Conservation (phyloP, 495 filamentous ascomycete genomes). For the Trichoderma orchidacearum region DNA sequence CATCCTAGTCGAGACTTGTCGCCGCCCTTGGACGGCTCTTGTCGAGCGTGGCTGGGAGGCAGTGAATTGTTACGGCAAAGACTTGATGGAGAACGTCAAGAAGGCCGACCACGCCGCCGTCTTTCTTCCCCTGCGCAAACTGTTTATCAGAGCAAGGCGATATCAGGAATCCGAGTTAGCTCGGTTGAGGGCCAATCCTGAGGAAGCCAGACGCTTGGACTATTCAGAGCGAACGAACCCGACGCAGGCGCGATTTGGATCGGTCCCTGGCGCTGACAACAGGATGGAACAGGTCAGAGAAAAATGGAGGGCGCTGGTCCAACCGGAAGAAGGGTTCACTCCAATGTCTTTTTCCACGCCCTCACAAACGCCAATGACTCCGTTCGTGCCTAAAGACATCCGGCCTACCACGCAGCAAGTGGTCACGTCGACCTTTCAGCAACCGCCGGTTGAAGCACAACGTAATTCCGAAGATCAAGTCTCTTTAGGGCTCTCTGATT, state of each 20-base stretch:
- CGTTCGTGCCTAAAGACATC: neutral
- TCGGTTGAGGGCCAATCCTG: conserved; percentile 23
- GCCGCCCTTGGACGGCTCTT: conserved; percentile 47
- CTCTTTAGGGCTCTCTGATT: neutral
- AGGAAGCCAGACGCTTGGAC: conserved; percentile 26
- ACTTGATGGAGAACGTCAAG: conserved; percentile 36
- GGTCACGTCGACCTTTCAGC: no score
- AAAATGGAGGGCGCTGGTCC: conserved; percentile 14
- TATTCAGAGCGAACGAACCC: conserved; percentile 18
- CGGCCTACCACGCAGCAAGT: neutral
- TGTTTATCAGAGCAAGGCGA: conserved; percentile 53
- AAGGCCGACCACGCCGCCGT: conserved; percentile 39
- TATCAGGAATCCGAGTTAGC: conserved; percentile 36
- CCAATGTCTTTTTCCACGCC: neutral
- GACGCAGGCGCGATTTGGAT: conserved; percentile 21
- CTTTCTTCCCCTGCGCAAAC: conserved; percentile 59
- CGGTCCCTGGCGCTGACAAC: conserved; percentile 21
- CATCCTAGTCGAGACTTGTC: conserved; percentile 62
- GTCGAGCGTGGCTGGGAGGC: conserved; percentile 76
- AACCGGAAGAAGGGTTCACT: neutral
- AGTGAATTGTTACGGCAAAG: conserved; percentile 45
- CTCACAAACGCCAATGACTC: neutral
- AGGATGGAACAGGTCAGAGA: conserved; percentile 19
- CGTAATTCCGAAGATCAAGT: neutral
- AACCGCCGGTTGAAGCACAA: neutral